Conservation (phyloP, 345 rosid genomes). For the Euphorbia peplus region DNA sequence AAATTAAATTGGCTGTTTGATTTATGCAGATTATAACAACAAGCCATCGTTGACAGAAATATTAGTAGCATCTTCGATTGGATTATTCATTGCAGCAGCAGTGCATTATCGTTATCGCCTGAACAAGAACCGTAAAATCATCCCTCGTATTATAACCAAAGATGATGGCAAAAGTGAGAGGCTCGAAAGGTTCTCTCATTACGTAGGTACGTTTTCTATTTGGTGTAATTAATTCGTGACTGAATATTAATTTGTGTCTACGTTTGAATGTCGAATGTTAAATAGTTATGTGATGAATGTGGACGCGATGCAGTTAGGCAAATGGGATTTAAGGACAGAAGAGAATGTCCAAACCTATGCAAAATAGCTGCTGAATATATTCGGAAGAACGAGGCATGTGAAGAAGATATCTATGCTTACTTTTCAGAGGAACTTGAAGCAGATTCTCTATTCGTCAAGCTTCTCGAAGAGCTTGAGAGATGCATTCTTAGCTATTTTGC, state of each 20-base stretch:
- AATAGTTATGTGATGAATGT: too few relatives aligned
- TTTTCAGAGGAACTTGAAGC: conserved; percentile 49
- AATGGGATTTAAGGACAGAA: conserved; percentile 66
- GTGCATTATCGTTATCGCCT: conserved; percentile 43
- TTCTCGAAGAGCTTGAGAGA: conserved; percentile 72
- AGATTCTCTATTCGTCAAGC: conserved; percentile 53
- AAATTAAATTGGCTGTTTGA: too few relatives aligned
- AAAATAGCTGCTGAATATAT: conserved; percentile 62
- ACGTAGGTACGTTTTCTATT: conserved; percentile 50
- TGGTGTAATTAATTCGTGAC: not conserved
- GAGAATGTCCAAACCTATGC: conserved; percentile 64
- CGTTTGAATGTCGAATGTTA: too few relatives aligned
- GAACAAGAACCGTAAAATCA: conserved; percentile 54
- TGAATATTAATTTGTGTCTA: too few relatives aligned
- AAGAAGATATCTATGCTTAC: conserved; percentile 50
- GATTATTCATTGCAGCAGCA: conserved; percentile 66
- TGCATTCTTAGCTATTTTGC: conserved; percentile 80
- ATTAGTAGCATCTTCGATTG: conserved; percentile 59
- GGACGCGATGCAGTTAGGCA: conserved; percentile 53
- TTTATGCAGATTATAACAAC: conserved; percentile 38
- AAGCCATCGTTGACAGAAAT: conserved; percentile 50
- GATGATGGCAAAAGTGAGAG: conserved; percentile 43
- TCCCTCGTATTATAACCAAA: conserved; percentile 48
- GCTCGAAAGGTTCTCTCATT: conserved; percentile 74
- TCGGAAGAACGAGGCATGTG: conserved; percentile 51